Percentiles rank a stretch among this genome's conserved stretches.
Conservation (phyloP, 1,284 basidiomycete species). For the Trichosporon inkin region DNA sequence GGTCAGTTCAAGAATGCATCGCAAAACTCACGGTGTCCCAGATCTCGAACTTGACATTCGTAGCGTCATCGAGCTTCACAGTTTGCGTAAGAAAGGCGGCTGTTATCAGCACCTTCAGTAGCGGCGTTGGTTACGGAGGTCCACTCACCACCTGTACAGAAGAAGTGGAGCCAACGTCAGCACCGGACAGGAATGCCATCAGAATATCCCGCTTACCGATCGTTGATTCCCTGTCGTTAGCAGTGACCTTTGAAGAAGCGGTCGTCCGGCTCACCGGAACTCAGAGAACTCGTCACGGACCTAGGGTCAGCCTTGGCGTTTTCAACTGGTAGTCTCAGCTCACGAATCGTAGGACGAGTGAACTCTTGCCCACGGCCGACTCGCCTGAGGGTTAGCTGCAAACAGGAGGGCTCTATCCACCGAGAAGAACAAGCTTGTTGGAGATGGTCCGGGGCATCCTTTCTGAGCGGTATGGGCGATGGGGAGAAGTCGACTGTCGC, state of each 20-base stretch:
- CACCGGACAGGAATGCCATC: background rate
- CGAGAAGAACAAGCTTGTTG: conserved; percentile 80
- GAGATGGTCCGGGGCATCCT: conserved; percentile 45
- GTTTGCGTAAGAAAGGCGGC: conserved; percentile 97
- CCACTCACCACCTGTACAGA: conserved; percentile 24
- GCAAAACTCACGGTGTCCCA: conserved; percentile 60
- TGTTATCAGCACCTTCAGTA: conserved; percentile 37
- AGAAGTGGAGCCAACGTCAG: conserved; percentile 5
- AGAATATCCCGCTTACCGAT: conserved; percentile 32
- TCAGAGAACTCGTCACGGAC: conserved; percentile 90
- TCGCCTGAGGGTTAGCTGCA: conserved; percentile 62
- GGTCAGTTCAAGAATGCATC: background rate
- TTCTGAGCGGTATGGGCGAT: background rate
- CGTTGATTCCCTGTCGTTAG: conserved; percentile 44
- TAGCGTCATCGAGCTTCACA: conserved; percentile 80
- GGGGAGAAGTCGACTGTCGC: conserved; percentile 1
- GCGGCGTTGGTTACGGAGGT: background rate
- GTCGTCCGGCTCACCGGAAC: conserved; percentile 64
- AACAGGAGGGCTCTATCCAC: conserved; percentile 50
- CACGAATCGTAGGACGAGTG: conserved; percentile 89
- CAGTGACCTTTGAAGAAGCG: background rate
- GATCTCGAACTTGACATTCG: conserved; percentile 95
- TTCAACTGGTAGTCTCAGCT: conserved; percentile 39
- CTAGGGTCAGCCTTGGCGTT: conserved; percentile 22
- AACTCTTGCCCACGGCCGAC: conserved; percentile 96